Evolutionary conservation across 495 filamentous ascomycete genomes (phyloP).

Genomic region (Coniosporium apollinis): DNA sequence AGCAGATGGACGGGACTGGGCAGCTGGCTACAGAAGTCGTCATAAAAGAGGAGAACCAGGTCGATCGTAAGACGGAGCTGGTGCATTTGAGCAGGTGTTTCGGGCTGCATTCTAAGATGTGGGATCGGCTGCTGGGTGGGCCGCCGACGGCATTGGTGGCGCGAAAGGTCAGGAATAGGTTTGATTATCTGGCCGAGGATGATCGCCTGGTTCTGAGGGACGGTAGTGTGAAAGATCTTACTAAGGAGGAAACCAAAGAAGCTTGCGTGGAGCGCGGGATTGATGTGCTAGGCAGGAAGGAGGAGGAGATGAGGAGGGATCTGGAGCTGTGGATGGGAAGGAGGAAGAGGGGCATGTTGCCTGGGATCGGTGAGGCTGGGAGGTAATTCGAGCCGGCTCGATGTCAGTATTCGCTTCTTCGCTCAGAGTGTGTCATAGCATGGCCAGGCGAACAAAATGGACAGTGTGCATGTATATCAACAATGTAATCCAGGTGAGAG

Average conservation of each 20-base stretch:
- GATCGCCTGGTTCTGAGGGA: slow-evolving; percentile 37
- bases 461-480: no score
- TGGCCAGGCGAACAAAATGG: no score
- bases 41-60: no score
- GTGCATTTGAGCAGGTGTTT: slow-evolving; percentile 16
- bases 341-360: slow-evolving; percentile 7
- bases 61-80: slow-evolving; percentile 4
- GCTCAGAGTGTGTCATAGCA: no score
- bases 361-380: no score
- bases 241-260: slow-evolving; percentile 36
- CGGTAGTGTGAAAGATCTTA: slow-evolving; percentile 33
- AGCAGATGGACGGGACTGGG: neutral
- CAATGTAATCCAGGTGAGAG: no score
- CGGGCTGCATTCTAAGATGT: slow-evolving; percentile 28
- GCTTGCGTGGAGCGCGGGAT: slow-evolving; percentile 37
- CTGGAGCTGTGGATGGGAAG: slow-evolving; percentile 9
- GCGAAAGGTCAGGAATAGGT: slow-evolving; percentile 24
- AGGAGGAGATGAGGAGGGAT: slow-evolving; percentile 15
- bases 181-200: slow-evolving; percentile 40
- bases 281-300: slow-evolving; percentile 19
- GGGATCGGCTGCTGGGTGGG: slow-evolving; percentile 26
- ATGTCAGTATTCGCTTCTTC: no score
- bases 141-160: slow-evolving; percentile 24
- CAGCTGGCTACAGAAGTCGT: neutral
- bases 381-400: no score